These are phyloP conservation scores for Pseudogymnoascus sp. DNA, from an alignment of 2,329 filamentous ascomycete genomes.

Conservation along the genomic window DNA sequence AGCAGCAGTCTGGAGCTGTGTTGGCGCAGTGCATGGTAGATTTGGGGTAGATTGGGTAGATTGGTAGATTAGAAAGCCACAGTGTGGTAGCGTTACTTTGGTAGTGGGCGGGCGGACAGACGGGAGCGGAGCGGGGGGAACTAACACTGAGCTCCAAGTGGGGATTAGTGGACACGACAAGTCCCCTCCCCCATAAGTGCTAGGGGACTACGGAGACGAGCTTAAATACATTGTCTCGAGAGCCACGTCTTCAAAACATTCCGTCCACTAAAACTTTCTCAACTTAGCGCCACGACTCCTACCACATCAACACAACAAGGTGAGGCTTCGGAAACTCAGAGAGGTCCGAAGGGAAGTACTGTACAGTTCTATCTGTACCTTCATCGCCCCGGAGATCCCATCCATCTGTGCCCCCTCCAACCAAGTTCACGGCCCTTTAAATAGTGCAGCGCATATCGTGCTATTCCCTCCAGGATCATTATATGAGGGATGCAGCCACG, in stretches of 20 bases:
- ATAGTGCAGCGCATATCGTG: constrained; percentile 5
- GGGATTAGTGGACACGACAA: constrained; percentile 8
- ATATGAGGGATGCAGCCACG: constrained; percentile 9
- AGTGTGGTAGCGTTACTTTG: background rate
- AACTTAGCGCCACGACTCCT: background rate
- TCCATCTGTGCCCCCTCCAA: background rate
- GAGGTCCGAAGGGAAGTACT: background rate
- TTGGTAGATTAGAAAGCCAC: constrained; percentile 2
- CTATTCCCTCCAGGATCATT: background rate
- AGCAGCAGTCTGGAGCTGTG: constrained; percentile 6
- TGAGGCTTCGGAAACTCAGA: background rate
- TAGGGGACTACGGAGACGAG: background rate
- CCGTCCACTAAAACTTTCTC: background rate
- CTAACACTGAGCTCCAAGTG: constrained; percentile 9
- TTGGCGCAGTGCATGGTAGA: background rate
- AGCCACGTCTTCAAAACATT: background rate
- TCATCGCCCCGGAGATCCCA: background rate
- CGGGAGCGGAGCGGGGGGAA: constrained; percentile 6
- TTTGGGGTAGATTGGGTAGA: background rate
- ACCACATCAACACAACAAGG: background rate
- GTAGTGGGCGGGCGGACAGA: background rate
- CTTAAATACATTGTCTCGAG: constrained; percentile 8
- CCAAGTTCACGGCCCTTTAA: background rate
- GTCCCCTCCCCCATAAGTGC: background rate
- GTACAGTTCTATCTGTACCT: background rate